These are phyloP conservation scores for Citrus inodora DNA, from an alignment of 345 rosid species.

Conservation along the genomic window DNA sequence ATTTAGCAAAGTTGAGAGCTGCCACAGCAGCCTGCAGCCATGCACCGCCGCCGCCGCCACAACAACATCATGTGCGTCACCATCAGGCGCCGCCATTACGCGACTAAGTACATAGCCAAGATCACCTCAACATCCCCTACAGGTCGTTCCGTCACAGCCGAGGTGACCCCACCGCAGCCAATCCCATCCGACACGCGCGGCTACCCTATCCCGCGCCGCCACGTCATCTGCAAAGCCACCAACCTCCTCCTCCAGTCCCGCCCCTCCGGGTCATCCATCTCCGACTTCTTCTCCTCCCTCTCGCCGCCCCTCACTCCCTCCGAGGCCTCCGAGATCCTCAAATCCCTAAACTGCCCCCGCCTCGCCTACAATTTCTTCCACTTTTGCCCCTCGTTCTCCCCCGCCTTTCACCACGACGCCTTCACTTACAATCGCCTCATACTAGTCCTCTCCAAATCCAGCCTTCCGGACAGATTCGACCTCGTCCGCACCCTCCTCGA, in stretches of 20 bases:
- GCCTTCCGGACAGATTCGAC: conserved; percentile 39
- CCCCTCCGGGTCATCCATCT: conserved; percentile 25
- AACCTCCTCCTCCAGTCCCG: conserved; percentile 44
- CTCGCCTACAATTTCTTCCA: conserved; percentile 68
- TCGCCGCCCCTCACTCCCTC: conserved; percentile 58
- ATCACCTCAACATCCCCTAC: conserved; percentile 72
- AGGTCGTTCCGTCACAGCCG: conserved; percentile 75
- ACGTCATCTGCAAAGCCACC: conserved; percentile 69
- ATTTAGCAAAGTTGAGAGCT: neutral
- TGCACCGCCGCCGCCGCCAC: conserved; percentile 1
- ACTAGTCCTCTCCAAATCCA: conserved; percentile 71
- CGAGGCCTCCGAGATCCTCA: conserved; percentile 81
- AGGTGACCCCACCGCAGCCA: conserved; percentile 52
- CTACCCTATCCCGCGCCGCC: conserved; percentile 72
- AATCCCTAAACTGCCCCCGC: conserved; percentile 69
- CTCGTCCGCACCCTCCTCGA: conserved; percentile 46
- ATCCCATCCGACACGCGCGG: conserved; percentile 69
- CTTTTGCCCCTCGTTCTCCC: conserved; percentile 49
- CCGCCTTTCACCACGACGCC: conserved; percentile 53
- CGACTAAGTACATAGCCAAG: conserved; percentile 72
- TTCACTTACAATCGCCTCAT: conserved; percentile 66
- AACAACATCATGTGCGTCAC: neutral
- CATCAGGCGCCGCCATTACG: conserved; percentile 38
- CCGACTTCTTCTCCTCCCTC: conserved; percentile 58
- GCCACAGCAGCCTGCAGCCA: neutral